Evolutionary conservation across 306 rosid species (phyloP).

Genomic region (Oxytropis ochrocephala): DNA sequence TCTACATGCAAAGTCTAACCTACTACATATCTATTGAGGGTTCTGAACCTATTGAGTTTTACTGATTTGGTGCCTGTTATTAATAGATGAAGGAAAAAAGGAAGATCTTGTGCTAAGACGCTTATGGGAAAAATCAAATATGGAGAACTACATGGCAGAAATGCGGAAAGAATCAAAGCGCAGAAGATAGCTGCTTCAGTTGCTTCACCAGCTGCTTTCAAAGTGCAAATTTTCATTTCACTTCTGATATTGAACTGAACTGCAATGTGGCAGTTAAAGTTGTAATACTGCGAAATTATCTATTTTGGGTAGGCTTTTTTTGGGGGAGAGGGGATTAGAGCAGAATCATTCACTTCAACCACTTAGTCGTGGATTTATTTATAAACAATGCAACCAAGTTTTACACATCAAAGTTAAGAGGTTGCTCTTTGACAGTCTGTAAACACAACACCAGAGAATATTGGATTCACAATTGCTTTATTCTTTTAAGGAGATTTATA

Average conservation of each 20-base stretch:
- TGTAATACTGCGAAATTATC: background rate
- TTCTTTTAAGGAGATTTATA: constrained; percentile 10
- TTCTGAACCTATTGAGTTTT: constrained; percentile 1
- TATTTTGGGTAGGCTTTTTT: background rate
- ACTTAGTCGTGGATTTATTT: constrained; percentile 19
- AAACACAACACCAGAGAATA: constrained; percentile 11
- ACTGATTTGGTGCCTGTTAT: constrained; percentile 16
- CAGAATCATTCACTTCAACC: background rate
- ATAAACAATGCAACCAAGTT: constrained; percentile 3
- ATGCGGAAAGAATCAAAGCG: constrained; percentile 48
- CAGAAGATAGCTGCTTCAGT: constrained; percentile 35
- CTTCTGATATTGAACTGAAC: constrained; percentile 1
- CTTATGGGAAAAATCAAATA: constrained; percentile 73
- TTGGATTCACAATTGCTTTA: background rate
- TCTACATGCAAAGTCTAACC: background rate
- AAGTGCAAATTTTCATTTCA: constrained; percentile 9
- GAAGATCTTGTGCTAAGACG: constrained; percentile 75
- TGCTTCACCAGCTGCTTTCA: constrained; percentile 13
- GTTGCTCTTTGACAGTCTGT: constrained; percentile 6
- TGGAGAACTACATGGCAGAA: constrained; percentile 66
- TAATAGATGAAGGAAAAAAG: constrained; percentile 67
- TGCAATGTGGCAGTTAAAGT: background rate
- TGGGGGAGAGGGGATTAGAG: no score
- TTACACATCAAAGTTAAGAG: background rate
- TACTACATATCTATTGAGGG: background rate